These are phyloP conservation scores for Fistulifera pelliculosa DNA, from an alignment of 108 stramenopile species.

Conservation along the genomic window DNA sequence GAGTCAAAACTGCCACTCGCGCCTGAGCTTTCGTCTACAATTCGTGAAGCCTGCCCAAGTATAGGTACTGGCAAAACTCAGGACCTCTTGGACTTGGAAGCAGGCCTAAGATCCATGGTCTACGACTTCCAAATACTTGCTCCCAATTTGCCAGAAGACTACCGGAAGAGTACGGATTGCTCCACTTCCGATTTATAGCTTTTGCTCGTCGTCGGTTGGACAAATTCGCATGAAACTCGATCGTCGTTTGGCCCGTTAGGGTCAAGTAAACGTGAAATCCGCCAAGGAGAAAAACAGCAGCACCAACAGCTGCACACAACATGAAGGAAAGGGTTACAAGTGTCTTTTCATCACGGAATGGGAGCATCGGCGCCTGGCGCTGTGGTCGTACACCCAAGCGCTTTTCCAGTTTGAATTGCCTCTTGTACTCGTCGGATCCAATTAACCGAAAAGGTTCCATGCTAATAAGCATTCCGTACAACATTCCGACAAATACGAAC, in stretches of 20 bases:
- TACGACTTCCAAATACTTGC: slow-evolving; percentile 54
- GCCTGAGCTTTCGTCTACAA: too few species aligned
- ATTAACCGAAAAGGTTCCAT: slow-evolving; percentile 49
- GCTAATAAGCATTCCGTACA: slow-evolving; percentile 56
- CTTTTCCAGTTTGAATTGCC: slow-evolving; percentile 23
- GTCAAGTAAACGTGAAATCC: slow-evolving; percentile 78
- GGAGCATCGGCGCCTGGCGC: slow-evolving; percentile 37
- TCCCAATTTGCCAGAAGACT: slow-evolving; percentile 50
- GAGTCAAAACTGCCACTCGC: too few species aligned
- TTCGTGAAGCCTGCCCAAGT: slow-evolving; percentile 30
- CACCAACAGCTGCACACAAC: slow-evolving; percentile 68
- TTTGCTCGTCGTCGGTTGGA: slow-evolving; percentile 31
- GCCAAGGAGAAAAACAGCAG: slow-evolving; percentile 54
- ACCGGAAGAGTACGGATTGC: slow-evolving; percentile 74
- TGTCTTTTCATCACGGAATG: slow-evolving; percentile 48
- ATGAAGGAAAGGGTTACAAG: slow-evolving; percentile 71
- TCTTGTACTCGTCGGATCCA: slow-evolving; percentile 23
- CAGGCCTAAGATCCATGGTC: slow-evolving; percentile 20
- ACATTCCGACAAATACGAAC: slow-evolving; percentile 56
- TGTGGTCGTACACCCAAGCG: background rate
- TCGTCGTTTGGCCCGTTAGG: slow-evolving; percentile 77
- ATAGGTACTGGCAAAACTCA: slow-evolving; percentile 80
- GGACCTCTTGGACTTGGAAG: slow-evolving; percentile 66
- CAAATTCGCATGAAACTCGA: slow-evolving; percentile 86
- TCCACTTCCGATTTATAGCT: slow-evolving; percentile 28